These are phyloP conservation scores for Nasturtium officinale DNA, from an alignment of 345 rosid species.

Conservation along the genomic window DNA sequence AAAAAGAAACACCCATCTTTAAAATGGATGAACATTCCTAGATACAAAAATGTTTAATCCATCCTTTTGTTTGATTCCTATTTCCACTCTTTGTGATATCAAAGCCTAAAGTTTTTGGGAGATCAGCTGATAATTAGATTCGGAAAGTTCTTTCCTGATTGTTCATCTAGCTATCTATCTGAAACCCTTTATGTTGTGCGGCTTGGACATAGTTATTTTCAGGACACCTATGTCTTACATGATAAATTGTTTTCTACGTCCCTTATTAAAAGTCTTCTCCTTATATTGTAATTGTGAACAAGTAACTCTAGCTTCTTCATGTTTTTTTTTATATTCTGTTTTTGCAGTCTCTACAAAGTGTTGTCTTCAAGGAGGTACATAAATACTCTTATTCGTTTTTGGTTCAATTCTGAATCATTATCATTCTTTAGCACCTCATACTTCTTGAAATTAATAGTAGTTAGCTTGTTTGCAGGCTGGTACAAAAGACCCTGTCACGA, in stretches of 20 bases:
- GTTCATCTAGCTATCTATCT: not conserved
- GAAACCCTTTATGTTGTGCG: not conserved
- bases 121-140: not conserved
- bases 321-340: constrained; percentile 21
- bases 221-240: not conserved
- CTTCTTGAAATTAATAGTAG: constrained; percentile 8
- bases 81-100: too few species aligned
- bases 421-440: not conserved
- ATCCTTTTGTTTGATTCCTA: too few species aligned
- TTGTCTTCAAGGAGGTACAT: constrained; percentile 91
- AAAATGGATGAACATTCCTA: not conserved
- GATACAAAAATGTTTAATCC: not conserved
- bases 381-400: constrained; percentile 11
- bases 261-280: constrained; percentile 1
- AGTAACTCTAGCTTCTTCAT: constrained; percentile 11
- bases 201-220: constrained; percentile 1
- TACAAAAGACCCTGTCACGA: constrained; percentile 92
- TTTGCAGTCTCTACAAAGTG: constrained; percentile 95
- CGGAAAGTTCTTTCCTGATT: not conserved
- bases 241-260: constrained; percentile 1
- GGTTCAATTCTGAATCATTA: not conserved
- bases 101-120: not conserved
- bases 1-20: not conserved
- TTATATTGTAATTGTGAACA: not conserved
- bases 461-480: constrained; percentile 74